Evolutionary conservation across 352 stramenopile species (phyloP), one percentile per base, ranked within the genome.

Genomic region (Pythium coloratum): DNA sequence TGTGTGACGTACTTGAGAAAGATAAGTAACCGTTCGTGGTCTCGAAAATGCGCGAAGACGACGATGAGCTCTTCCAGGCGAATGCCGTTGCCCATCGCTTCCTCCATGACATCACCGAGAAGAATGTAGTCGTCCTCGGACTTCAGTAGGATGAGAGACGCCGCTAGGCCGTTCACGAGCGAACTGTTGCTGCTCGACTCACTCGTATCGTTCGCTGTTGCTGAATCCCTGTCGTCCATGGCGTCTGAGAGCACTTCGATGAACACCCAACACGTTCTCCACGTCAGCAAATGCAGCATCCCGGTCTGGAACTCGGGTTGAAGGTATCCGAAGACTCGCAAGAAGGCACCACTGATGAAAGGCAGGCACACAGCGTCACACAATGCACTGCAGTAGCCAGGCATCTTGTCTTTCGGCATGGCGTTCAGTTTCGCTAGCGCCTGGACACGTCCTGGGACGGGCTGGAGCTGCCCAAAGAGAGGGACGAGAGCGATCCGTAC

Each of bases 11-110:
- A 90, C 38, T 68, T 58, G 33, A 90, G 73, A 16, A 90, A 86
- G 13, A 69, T 54, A 7, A 88, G 46, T 13, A 87, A 32, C 6
- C 51, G 72, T 2, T 62, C 26, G 2, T 67, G 50, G 1, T 77
- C 63, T 6, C 72, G 70, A n/a, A 90, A 90, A 47, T 87, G 69
- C 4, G 72, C 72, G n/a, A 90, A 50, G 12, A 91, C 83, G 28
- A 77, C 50, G 13, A 89, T 75, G 9, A 90, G 42, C 61, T 82
- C 69, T 30, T 73, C 58, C 38, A 90, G 55, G 2, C 62, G 42
- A 16, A 85, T 76, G 2, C 51, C 61, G 40, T 78, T 76, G 0
- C 44, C 56, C 18, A 88, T 65, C 8, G 83, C 81, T 36, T 81
- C 74, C 47, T 82, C 60, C 12, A 89, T 72, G 6, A 89, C 79